These are phyloP conservation scores for Pestalotiopsis sp. DNA, from an alignment of 2,329 filamentous ascomycete species.

Conservation along the genomic window DNA sequence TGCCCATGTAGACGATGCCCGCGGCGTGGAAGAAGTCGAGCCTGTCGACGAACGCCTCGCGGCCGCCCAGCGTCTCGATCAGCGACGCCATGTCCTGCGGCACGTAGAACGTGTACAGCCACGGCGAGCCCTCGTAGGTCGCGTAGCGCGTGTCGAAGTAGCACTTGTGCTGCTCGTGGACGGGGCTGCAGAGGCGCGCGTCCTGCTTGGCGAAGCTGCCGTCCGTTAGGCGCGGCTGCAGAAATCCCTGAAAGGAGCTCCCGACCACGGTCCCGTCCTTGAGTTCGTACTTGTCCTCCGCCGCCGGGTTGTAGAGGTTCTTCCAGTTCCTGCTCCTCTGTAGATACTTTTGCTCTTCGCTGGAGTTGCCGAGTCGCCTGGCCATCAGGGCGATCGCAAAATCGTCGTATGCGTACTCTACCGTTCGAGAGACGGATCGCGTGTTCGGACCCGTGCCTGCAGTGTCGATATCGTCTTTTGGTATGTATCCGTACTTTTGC, in stretches of 20 bases:
- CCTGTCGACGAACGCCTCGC: constrained; percentile 56
- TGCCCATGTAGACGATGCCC: constrained; percentile 70
- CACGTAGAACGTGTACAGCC: constrained; percentile 73
- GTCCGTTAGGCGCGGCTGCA: constrained; percentile 69
- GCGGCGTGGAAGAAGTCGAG: constrained; percentile 68
- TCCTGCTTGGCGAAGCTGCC: constrained; percentile 70
- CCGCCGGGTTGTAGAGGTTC: constrained; percentile 61
- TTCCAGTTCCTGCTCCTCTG: constrained; percentile 68
- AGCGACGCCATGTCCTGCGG: constrained; percentile 44
- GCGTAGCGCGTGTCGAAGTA: constrained; percentile 47
- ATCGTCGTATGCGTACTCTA: constrained; percentile 83
- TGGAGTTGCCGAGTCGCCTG: constrained; percentile 51
- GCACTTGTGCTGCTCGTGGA: constrained; percentile 50
- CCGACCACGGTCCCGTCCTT: constrained; percentile 24
- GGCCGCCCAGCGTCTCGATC: constrained; percentile 56
- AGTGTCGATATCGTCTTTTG: constrained; percentile 66
- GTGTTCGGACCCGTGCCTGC: constrained; percentile 67
- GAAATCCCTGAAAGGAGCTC: constrained; percentile 67
- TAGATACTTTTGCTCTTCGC: constrained; percentile 63
- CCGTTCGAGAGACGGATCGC: constrained; percentile 71
- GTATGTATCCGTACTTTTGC: constrained; percentile 73
- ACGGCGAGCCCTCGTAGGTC: constrained; percentile 54
- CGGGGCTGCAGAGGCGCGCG: constrained; percentile 61
- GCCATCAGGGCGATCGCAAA: constrained; percentile 70
- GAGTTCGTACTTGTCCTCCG: constrained; percentile 34